These are phyloP conservation scores for Phyllostachys edulis DNA, from an alignment of 176 grass and related monocot species.

Conservation along the genomic window DNA sequence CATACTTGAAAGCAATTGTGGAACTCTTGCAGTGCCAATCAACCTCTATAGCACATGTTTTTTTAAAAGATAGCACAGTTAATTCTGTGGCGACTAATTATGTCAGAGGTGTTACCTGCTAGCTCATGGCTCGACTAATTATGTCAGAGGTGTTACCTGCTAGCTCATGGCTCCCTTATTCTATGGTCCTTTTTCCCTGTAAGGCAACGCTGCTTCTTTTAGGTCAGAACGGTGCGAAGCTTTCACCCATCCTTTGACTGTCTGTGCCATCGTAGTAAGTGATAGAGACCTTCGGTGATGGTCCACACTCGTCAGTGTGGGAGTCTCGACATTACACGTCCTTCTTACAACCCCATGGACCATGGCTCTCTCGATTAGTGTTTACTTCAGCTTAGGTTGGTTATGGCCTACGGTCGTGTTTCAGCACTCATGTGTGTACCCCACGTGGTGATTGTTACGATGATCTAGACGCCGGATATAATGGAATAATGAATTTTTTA, in stretches of 20 bases:
- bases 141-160: neutral
- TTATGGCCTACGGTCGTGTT: neutral
- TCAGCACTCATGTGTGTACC: neutral
- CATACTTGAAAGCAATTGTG: neutral
- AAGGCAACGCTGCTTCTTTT: neutral
- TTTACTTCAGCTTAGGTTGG: neutral
- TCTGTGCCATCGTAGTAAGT: neutral
- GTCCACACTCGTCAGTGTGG: neutral
- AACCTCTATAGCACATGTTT: neutral
- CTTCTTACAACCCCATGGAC: neutral
- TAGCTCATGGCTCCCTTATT: neutral
- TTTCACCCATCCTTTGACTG: constrained; percentile 9
- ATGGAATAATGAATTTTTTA: neutral
- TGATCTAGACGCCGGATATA: neutral
- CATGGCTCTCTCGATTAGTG: neutral
- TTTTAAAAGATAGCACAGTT: neutral
- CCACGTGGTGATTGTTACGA: neutral
- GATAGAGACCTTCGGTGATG: neutral
- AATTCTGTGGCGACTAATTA: neutral
- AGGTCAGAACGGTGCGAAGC: constrained; percentile 11
- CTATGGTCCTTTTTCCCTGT: neutral
- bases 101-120: neutral
- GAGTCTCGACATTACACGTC: neutral
- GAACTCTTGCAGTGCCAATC: neutral
- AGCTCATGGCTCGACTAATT: neutral